Conservation (phyloP, 2,329 filamentous ascomycete genomes). For the Orbilia ellipsospora region DNA sequence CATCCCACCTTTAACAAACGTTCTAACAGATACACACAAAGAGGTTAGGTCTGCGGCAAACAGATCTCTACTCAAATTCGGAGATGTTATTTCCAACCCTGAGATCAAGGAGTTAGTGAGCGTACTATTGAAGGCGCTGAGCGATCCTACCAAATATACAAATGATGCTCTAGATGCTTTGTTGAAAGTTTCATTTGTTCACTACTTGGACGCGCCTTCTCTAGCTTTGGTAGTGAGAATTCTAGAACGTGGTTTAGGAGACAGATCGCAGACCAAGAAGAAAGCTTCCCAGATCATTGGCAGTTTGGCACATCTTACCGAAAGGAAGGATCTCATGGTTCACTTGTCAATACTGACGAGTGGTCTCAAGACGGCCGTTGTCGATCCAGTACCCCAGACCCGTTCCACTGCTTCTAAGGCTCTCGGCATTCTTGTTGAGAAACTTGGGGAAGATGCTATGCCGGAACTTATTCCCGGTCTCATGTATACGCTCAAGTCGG, state of each 20-base stretch:
- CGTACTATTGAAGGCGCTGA: constrained; percentile 93
- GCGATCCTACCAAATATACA: constrained; percentile 96
- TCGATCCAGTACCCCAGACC: constrained; percentile 96
- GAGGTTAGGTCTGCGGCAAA: constrained; percentile 93
- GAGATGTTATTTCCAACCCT: constrained; percentile 97
- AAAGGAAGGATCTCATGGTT: constrained; percentile 89
- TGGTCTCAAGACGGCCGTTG: constrained; percentile 85
- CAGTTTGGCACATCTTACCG: constrained; percentile 94
- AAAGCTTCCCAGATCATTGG: constrained; percentile 98
- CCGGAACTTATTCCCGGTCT: constrained; percentile 97
- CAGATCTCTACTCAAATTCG: constrained; percentile 94
- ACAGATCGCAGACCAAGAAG: constrained; percentile 92
- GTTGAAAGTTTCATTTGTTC: constrained; percentile 98
- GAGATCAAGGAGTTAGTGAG: constrained; percentile 94
- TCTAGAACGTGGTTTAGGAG: constrained; percentile 87
- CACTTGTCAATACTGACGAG: constrained; percentile 93
- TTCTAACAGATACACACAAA: constrained; percentile 97
- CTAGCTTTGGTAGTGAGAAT: constrained; percentile 95
- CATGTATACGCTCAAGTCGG: constrained; percentile 97
- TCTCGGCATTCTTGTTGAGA: constrained; percentile 95
- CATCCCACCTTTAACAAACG: constrained; percentile 91
- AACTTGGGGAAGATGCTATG: constrained; percentile 94
- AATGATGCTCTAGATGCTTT: constrained; percentile 92
- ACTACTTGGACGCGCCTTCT: constrained; percentile 97
- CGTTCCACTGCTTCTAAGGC: constrained; percentile 96